Evolutionary conservation across 208 protist species (phyloP).

Genomic region (Trypanosoma caninum): DNA sequence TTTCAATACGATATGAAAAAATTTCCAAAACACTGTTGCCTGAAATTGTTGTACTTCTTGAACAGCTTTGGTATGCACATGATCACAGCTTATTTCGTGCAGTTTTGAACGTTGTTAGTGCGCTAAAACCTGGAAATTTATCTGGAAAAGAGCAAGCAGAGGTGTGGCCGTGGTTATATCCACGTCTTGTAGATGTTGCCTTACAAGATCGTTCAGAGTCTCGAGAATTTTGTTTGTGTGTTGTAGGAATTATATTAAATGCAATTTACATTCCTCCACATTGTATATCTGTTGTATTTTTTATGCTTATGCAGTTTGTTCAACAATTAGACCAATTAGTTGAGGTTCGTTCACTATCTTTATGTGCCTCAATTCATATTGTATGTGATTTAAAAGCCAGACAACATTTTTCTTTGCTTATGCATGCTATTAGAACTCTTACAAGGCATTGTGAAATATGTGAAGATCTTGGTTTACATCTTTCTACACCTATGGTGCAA

Average conservation of each 20-base stretch:
- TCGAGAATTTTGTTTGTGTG: slow-evolving; percentile 84
- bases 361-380: slow-evolving; percentile 84
- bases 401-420: slow-evolving; percentile 77
- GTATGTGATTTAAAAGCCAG: slow-evolving; percentile 86
- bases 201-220: slow-evolving; percentile 83
- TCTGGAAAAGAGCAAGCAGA: slow-evolving; percentile 89
- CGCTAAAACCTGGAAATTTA: slow-evolving; percentile 87
- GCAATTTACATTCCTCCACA: slow-evolving; percentile 89
- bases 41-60: slow-evolving; percentile 86
- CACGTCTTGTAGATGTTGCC: slow-evolving; percentile 85
- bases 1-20: slow-evolving; percentile 76
- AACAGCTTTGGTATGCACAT: slow-evolving; percentile 82
- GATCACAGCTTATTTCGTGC: slow-evolving; percentile 81
- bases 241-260: slow-evolving; percentile 82
- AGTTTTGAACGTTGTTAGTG: slow-evolving; percentile 82
- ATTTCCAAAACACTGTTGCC: slow-evolving; percentile 79
- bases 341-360: slow-evolving; percentile 78
- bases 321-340: slow-evolving; percentile 84
- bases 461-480: slow-evolving; percentile 71
- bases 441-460: slow-evolving; percentile 82
- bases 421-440: slow-evolving; percentile 80
- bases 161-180: slow-evolving; percentile 90
- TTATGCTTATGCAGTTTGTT: slow-evolving; percentile 82
- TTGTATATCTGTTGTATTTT: slow-evolving; percentile 84
- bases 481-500: slow-evolving; percentile 70